Evolutionary conservation across 495 filamentous ascomycete genomes (phyloP), one percentile per base, ranked within the genome.

Genomic region (Acidiella bohemica): DNA sequence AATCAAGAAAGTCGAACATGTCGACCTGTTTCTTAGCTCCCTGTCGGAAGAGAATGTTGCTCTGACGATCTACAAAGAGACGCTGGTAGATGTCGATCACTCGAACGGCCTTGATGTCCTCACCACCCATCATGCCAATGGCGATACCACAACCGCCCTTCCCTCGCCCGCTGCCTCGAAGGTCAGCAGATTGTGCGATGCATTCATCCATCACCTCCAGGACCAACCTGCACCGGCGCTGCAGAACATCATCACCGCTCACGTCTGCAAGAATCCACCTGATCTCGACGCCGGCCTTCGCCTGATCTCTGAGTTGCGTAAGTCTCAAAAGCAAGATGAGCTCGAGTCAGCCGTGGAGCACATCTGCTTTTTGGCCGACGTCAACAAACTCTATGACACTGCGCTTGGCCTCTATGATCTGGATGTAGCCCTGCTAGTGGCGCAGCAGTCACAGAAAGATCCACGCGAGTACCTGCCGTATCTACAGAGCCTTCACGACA

Each of bases 401-500:
- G 81, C 90, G 6, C 66, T 97, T 12, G 87, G 87, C 17, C 62
- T 96, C 2, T 95, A 97, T 54, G 74, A 94, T 53, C 70, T 97
- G 3, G 88, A 93, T 25, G 73, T 96, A 24, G 79, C 86, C 6
- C 65, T 97, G 10, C 65, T 93, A 34, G 80, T 97, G 28, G 90
- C 92, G 4, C 90, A 97, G 53, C 84, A 94, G 57, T 88, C 87
- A 11, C 90, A 97, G 60, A 83, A 85, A 57, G 90, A 97, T 49
- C 90, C 90, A 12, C 68, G 87, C 46, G 90, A 97, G 63, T 97
- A 97, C 50, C 71, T 97, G 13, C 92, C 90, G 11, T 94, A 93
- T 59, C 70, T 96, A 29, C 84, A 93, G 53, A 77, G 75, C 16
- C 69, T 95, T 7, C 84, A 94, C 55, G 67, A 77, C 36, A 67